Percentiles rank a stretch among this genome's conserved stretches.
Conservation (phyloP, 139 green algal species). For the Zygnema cylindricum region DNA sequence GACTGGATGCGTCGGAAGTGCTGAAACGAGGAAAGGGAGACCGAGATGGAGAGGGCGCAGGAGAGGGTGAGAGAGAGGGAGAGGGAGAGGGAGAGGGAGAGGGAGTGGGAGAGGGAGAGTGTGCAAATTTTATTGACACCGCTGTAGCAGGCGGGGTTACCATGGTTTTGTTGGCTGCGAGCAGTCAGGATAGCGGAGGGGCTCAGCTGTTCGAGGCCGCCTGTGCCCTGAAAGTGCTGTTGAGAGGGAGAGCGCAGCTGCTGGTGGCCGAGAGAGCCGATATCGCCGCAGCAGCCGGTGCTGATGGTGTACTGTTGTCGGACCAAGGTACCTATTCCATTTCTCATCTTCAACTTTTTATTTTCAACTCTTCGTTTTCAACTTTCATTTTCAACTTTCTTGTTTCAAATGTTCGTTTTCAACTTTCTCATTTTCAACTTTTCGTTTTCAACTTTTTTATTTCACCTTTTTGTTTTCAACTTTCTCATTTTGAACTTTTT, state of each 20-base stretch:
- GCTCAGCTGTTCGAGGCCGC: conserved; percentile 83
- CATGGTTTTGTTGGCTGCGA: conserved; percentile 71
- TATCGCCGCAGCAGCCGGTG: conserved; percentile 81
- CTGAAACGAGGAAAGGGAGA: conserved; percentile 32
- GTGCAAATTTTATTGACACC: conserved; percentile 33
- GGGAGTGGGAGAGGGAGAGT: conserved; percentile 2
- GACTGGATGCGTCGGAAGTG: conserved; percentile 13
- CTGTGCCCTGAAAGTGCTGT: conserved; percentile 69
- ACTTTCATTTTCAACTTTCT: too few species aligned
- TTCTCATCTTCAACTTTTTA: too few species aligned
- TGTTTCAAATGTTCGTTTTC: too few species aligned
- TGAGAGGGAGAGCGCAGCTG: conserved; percentile 80
- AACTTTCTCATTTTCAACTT: too few species aligned
- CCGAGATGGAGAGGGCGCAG: too few species aligned
- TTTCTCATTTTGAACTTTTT: too few species aligned
- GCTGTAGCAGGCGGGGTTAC: conserved; percentile 73
- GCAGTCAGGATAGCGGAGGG: conserved; percentile 30
- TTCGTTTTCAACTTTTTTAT: too few species aligned
- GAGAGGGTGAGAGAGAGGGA: too few species aligned
- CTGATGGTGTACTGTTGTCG: conserved; percentile 86
- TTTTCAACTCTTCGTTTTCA: too few species aligned
- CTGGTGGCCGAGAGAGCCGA: conserved; percentile 87
- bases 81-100: too few species aligned
- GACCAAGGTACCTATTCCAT: conserved; percentile 59
- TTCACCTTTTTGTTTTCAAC: too few species aligned